A percentile compares a stretch with the other conserved stretches of the same genome.
Conservation (phyloP, 2,329 filamentous ascomycete genomes). For the Venturia nashicola region DNA sequence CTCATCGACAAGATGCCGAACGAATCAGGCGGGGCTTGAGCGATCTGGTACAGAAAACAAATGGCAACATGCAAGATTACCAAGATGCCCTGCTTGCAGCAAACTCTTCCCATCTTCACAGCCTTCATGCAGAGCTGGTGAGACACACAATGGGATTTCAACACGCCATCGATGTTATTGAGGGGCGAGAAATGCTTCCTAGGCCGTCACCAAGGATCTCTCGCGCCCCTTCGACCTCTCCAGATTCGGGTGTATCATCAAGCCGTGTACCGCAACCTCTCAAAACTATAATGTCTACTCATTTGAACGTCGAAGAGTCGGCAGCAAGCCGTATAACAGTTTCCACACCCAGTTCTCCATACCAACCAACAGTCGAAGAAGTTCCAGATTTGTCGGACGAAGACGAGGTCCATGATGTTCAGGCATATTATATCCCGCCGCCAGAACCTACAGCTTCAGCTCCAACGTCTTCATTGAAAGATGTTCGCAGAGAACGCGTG, state of each 20-base stretch:
- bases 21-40: background rate
- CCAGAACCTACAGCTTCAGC: background rate
- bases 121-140: background rate
- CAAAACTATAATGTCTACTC: background rate
- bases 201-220: background rate
- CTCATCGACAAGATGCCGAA: constrained; percentile 4
- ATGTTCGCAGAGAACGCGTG: background rate
- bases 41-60: background rate
- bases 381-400: background rate
- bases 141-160: constrained; percentile 4
- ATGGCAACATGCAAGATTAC: constrained; percentile 3
- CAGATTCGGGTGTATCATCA: background rate
- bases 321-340: background rate
- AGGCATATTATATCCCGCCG: background rate
- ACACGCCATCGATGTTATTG: background rate
- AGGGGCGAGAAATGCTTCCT: constrained; percentile 1
- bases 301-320: background rate
- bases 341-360: constrained; percentile 6
- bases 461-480: background rate
- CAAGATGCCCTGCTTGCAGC: background rate
- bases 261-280: background rate
- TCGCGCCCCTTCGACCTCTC: background rate
- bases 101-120: background rate
- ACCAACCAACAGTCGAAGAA: constrained; percentile 11
- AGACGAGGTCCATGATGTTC: constrained; percentile 3